Percentiles rank a stretch among this genome's conserved stretches.
Evolutionary conservation across 352 stramenopile genomes (phyloP).

Genomic region (Pythium volutum): DNA sequence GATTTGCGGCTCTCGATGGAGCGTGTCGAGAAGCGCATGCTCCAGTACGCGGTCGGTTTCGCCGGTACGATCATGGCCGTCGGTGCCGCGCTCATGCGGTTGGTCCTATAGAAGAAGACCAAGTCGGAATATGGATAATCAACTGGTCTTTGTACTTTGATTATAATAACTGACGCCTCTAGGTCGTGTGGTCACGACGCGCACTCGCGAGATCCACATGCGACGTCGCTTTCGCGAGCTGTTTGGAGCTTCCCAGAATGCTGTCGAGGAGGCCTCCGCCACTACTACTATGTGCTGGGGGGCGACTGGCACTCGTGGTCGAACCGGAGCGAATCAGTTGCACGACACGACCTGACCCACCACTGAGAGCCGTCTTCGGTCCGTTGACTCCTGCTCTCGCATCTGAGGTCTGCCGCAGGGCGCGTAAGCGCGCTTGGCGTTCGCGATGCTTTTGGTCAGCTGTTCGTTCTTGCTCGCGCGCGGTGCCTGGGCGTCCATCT

Average conservation of each 20-base stretch:
- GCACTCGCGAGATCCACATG: constrained; percentile 50
- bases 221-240: constrained; percentile 61
- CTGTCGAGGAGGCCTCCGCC: constrained; percentile 43
- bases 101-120: constrained; percentile 51
- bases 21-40: constrained; percentile 87
- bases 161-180: not conserved
- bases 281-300: constrained; percentile 6
- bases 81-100: constrained; percentile 63
- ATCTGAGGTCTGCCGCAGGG: constrained; percentile 6
- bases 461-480: constrained; percentile 6
- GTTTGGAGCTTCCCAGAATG: constrained; percentile 66
- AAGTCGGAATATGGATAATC: too few relatives aligned
- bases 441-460: constrained; percentile 26
- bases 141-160: too few relatives aligned
- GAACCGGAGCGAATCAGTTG: constrained; percentile 17
- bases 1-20: constrained; percentile 86
- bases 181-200: constrained; percentile 31
- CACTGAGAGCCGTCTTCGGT: not conserved
- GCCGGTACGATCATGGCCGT: constrained; percentile 86
- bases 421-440: constrained; percentile 21
- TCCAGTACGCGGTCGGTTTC: constrained; percentile 87
- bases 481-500: not conserved
- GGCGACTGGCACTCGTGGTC: not conserved
- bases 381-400: not conserved
- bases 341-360: constrained; percentile 18